Conservation (phyloP, 2,329 filamentous ascomycete species). For the Xylaria sp. region DNA sequence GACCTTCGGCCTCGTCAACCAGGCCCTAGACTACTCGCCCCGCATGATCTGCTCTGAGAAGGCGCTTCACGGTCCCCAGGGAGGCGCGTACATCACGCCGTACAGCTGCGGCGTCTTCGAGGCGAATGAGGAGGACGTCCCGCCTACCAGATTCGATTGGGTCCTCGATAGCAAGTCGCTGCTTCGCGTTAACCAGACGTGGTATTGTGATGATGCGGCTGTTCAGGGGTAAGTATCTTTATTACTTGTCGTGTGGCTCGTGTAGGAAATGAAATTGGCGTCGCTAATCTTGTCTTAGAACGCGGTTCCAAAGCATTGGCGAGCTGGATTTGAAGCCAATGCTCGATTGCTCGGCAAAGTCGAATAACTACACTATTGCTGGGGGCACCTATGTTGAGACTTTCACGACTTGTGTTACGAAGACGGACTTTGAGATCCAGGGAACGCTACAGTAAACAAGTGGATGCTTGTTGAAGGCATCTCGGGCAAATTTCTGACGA, state of each 20-base stretch:
- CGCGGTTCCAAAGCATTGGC: conserved; percentile 26
- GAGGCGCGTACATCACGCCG: conserved; percentile 17
- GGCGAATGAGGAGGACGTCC: conserved; percentile 25
- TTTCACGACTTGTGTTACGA: conserved; percentile 17
- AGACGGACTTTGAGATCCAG: conserved; percentile 20
- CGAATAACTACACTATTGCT: background rate
- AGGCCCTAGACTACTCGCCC: conserved; percentile 25
- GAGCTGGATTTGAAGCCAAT: conserved; percentile 17
- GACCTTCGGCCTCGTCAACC: conserved; percentile 20
- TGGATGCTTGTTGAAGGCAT: too few species aligned
- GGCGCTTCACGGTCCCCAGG: conserved; percentile 18
- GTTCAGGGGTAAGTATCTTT: conserved; percentile 7
- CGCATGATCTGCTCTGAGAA: conserved; percentile 23
- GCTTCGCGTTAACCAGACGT: conserved; percentile 26
- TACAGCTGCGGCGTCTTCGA: conserved; percentile 25
- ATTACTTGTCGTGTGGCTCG: too few species aligned
- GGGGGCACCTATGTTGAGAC: conserved; percentile 4
- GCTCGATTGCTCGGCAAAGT: conserved; percentile 3
- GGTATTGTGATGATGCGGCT: conserved; percentile 23
- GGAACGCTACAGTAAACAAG: conserved; percentile 7
- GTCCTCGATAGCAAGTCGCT: conserved; percentile 11
- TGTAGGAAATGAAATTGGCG: background rate
- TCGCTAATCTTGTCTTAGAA: conserved; percentile 15
- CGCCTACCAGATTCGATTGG: conserved; percentile 27
- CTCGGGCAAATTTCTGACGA: background rate